These are phyloP conservation scores for Aspergillus nomiae DNA, from an alignment of 2,329 filamentous ascomycete species.

Conservation along the genomic window DNA sequence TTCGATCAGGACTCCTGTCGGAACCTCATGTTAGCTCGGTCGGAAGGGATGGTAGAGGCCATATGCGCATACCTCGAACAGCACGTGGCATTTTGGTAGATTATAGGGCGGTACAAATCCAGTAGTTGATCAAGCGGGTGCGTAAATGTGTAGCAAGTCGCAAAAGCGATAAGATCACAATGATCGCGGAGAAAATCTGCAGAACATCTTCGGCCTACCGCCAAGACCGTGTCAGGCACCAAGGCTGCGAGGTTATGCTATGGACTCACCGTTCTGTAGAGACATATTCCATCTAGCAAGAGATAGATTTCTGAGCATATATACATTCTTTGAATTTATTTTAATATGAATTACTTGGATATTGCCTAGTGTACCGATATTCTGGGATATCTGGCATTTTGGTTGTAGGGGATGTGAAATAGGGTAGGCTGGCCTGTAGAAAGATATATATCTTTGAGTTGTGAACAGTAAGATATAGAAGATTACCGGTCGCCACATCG, in stretches of 20 bases:
- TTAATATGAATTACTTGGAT: too few relatives aligned
- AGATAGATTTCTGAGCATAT: neutral
- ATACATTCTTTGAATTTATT: neutral
- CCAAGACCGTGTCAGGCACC: neutral
- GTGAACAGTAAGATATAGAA: neutral
- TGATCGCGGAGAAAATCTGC: neutral
- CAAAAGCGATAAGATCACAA: neutral
- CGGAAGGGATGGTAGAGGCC: neutral
- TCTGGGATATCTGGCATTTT: too few relatives aligned
- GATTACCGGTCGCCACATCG: neutral
- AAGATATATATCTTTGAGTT: neutral
- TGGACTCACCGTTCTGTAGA: too few relatives aligned
- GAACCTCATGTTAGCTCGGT: constrained; percentile 5
- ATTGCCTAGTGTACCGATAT: accelerated
- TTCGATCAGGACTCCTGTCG: constrained; percentile 47
- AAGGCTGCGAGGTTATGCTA: neutral
- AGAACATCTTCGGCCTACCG: neutral
- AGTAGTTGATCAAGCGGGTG: neutral
- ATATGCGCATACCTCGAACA: constrained; percentile 37
- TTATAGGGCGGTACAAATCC: neutral
- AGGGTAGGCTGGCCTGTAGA: too few relatives aligned
- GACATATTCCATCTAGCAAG: neutral
- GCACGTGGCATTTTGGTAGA: constrained; percentile 42
- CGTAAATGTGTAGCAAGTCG: neutral
- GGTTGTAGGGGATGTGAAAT: too few relatives aligned